Evolutionary conservation across 306 rosid genomes (phyloP).

Genomic region (Lagenaria siceraria): DNA sequence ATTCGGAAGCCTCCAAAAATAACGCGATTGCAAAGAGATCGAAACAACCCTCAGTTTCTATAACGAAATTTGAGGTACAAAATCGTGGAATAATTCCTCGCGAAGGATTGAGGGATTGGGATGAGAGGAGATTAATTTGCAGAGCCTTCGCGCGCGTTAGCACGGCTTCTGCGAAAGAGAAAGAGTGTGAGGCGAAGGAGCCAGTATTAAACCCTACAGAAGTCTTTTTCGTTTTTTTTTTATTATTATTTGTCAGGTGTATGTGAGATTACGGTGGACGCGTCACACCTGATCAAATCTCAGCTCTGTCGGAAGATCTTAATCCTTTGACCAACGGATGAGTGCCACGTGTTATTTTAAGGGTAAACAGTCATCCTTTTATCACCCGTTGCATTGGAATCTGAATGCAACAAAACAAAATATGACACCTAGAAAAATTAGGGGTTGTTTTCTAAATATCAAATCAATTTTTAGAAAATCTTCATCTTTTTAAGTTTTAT

Average conservation of each 20-base stretch:
- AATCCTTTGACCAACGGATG: neutral
- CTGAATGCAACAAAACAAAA: neutral
- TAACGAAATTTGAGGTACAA: rapidly evolving
- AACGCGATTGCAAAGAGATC: neutral
- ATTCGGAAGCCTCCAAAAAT: neutral
- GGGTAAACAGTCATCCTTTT: neutral
- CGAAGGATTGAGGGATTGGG: neutral
- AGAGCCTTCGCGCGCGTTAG: constrained; percentile 10
- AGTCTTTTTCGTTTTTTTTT: neutral
- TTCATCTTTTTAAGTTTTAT: too few species aligned
- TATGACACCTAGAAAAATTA: neutral
- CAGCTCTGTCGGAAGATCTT: neutral
- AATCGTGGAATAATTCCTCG: neutral
- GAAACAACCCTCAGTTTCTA: neutral
- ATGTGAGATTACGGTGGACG: neutral
- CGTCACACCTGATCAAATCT: neutral
- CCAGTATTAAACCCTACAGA: constrained; percentile 70
- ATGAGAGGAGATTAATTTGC: constrained; percentile 3
- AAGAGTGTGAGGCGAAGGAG: neutral
- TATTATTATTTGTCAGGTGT: neutral
- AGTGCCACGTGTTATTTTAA: neutral
- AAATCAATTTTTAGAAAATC: too few species aligned
- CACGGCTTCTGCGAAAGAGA: constrained; percentile 38
- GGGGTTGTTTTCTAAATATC: neutral
- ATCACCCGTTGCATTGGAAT: neutral